phyloP scores from a whole-genome alignment of 257 asterid species.

The Buddleja alternifolia region DNA sequence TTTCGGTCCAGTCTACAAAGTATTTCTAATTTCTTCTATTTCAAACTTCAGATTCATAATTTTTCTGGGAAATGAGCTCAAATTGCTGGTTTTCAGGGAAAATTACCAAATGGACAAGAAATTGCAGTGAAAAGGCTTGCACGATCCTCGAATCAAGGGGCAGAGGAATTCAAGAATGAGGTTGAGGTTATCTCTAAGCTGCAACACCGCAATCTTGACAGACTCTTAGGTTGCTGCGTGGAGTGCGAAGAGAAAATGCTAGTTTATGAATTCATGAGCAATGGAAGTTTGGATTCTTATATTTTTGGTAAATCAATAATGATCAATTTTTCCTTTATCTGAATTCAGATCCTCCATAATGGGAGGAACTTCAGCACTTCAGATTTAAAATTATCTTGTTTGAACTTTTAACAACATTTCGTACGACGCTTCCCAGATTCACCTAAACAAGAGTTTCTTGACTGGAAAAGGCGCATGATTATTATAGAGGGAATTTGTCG shows the following conservation, averaged over 20 bases:
- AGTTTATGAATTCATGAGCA: slow-evolving; percentile 63
- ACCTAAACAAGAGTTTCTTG: slow-evolving; percentile 34
- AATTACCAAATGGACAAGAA: slow-evolving; percentile 44
- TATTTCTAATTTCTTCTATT: slow-evolving; percentile 4
- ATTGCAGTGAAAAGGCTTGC: slow-evolving; percentile 59
- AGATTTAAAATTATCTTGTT: neutral
- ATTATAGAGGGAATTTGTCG: too few relatives aligned
- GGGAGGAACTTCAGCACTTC: neutral
- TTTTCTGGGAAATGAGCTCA: neutral
- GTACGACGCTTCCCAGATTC: slow-evolving; percentile 31
- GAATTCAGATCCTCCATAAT: neutral
- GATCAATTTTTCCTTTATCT: neutral
- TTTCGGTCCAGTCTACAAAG: slow-evolving; percentile 19
- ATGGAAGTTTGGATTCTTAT: slow-evolving; percentile 54
- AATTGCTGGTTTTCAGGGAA: slow-evolving; percentile 37
- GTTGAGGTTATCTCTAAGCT: slow-evolving; percentile 47
- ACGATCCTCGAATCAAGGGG: slow-evolving; percentile 52
- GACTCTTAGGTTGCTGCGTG: slow-evolving; percentile 57
- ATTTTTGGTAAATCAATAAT: slow-evolving; percentile 45
- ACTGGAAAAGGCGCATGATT: slow-evolving; percentile 50
- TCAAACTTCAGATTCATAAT: neutral
- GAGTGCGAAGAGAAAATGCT: slow-evolving; percentile 57
- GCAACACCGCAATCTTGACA: slow-evolving; percentile 55
- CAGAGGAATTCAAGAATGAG: slow-evolving; percentile 54
- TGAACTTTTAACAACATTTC: neutral